Percentiles rank a stretch among this genome's conserved stretches.
Evolutionary conservation across 2,329 filamentous ascomycete species (phyloP).

Genomic region (Ascocoryne sarcoides): DNA sequence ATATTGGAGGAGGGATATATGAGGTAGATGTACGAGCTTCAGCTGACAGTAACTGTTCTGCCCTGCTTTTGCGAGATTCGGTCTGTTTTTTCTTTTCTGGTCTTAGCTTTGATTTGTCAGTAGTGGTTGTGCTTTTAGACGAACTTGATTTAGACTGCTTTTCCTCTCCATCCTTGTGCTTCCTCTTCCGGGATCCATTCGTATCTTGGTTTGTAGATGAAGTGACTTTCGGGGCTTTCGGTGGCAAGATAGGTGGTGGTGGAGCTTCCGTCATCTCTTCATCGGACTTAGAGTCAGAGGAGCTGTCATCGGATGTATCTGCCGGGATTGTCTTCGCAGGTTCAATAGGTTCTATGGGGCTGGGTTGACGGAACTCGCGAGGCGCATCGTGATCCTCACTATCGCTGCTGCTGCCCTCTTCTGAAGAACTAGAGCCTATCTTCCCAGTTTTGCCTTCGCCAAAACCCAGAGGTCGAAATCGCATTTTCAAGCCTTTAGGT

Average conservation of each 20-base stretch:
- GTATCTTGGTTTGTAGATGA: slow-evolving; percentile 1
- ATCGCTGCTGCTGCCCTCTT: slow-evolving; percentile 16
- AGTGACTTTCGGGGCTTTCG: no score
- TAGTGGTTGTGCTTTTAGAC: slow-evolving; percentile 14
- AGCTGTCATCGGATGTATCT: no score
- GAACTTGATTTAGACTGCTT: slow-evolving; percentile 22
- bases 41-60: slow-evolving; percentile 8
- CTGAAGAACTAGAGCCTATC: slow-evolving; percentile 26
- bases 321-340: not conserved
- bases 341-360: not conserved
- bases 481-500: slow-evolving; percentile 56
- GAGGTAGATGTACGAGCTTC: no score
- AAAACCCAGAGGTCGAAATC: slow-evolving; percentile 59
- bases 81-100: slow-evolving; percentile 20
- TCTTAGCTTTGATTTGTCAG: slow-evolving; percentile 18
- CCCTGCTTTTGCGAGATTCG: slow-evolving; percentile 11
- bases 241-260: no score
- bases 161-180: slow-evolving; percentile 16
- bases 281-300: slow-evolving; percentile 13
- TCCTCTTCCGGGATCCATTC: slow-evolving; percentile 16
- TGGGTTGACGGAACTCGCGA: slow-evolving; percentile 1
- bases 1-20: no score
- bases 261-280: slow-evolving; percentile 15
- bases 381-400: slow-evolving; percentile 10
- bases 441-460: slow-evolving; percentile 34